Conservation (phyloP, 805 yeast genomes). For the Candida patagonica region DNA sequence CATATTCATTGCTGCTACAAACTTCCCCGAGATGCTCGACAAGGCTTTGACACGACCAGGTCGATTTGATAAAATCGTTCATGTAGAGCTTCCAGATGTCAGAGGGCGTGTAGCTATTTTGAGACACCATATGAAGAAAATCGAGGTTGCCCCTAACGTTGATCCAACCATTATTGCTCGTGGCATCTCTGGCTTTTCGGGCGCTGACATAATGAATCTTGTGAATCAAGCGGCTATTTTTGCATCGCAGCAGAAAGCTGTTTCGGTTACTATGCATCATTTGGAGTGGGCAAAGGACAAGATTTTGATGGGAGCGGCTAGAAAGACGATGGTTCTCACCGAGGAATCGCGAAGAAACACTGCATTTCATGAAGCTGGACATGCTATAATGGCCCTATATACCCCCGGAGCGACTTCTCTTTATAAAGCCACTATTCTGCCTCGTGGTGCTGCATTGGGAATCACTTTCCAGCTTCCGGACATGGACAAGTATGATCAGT, state of each 20-base stretch:
- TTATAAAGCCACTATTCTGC: constrained; percentile 93
- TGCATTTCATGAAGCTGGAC: constrained; percentile 99
- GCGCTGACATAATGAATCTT: constrained; percentile 91
- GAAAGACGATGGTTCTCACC: constrained; percentile 94
- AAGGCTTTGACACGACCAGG: constrained; percentile 98
- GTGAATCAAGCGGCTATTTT: constrained; percentile 97
- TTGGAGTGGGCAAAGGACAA: constrained; percentile 99
- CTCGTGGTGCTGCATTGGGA: constrained; percentile 95
- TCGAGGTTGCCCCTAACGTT: constrained; percentile 75
- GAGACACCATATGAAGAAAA: constrained; percentile 83
- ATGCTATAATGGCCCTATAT: constrained; percentile 94
- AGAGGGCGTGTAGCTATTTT: constrained; percentile 93
- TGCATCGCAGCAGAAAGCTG: constrained; percentile 88
- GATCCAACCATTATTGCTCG: constrained; percentile 88
- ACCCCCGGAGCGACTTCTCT: constrained; percentile 91
- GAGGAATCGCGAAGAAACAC: constrained; percentile 90
- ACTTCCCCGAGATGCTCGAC: constrained; percentile 94
- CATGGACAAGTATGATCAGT: constrained; percentile 93
- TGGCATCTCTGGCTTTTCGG: constrained; percentile 97
- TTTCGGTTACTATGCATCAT: constrained; percentile 81
- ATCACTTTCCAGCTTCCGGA: constrained; percentile 96
- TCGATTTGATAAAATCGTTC: constrained; percentile 90
- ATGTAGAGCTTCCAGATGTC: constrained; percentile 94
- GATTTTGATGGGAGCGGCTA: constrained; percentile 95
- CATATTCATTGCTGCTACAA: constrained; percentile 95